A percentile compares a stretch with the other conserved stretches of the same genome.
These are phyloP conservation scores for Myriosclerotinia duriaeana DNA, from an alignment of 2,329 filamentous ascomycete species.

Conservation along the genomic window DNA sequence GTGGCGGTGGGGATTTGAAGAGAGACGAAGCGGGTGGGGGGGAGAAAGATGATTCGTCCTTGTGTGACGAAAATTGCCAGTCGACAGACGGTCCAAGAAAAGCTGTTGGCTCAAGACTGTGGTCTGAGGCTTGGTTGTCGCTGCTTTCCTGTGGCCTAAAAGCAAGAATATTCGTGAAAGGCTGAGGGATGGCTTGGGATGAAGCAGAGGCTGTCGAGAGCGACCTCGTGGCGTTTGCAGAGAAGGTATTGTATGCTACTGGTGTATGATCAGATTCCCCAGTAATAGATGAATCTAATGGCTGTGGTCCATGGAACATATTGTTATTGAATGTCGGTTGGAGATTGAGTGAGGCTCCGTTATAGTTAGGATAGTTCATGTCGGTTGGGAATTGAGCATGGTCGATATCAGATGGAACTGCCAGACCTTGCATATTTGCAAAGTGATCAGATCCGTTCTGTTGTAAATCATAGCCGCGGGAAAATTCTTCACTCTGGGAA, in stretches of 20 bases:
- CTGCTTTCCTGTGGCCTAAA: slow-evolving; percentile 25
- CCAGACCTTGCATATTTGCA: not conserved
- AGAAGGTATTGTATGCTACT: slow-evolving; percentile 31
- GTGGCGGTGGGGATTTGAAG: slow-evolving; percentile 39
- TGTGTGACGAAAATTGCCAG: slow-evolving; percentile 32
- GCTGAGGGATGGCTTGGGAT: slow-evolving; percentile 30
- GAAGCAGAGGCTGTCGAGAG: slow-evolving; percentile 31
- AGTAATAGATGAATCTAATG: slow-evolving; percentile 20
- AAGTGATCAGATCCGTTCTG: not conserved
- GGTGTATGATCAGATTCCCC: slow-evolving; percentile 31
- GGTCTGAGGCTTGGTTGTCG: slow-evolving; percentile 32
- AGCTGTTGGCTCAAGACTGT: slow-evolving; percentile 26
- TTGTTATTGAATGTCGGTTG: not conserved
- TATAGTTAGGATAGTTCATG: slow-evolving; percentile 1
- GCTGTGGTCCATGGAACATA: slow-evolving; percentile 10
- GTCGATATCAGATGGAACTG: slow-evolving; percentile 6
- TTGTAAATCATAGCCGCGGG: slow-evolving; percentile 25
- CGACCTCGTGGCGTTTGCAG: slow-evolving; percentile 11
- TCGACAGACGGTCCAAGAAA: slow-evolving; percentile 20
- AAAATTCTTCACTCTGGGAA: slow-evolving; percentile 30
- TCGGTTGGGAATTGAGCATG: slow-evolving; percentile 29
- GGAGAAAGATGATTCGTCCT: slow-evolving; percentile 28
- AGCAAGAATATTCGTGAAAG: slow-evolving; percentile 25
- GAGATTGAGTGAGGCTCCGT: not conserved
- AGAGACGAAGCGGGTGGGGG: slow-evolving; percentile 34